Evolutionary conservation across 31 red algal genomes (phyloP), one percentile per base, ranked within the genome.

Genomic region (Odonthalia washingtoniensis): DNA sequence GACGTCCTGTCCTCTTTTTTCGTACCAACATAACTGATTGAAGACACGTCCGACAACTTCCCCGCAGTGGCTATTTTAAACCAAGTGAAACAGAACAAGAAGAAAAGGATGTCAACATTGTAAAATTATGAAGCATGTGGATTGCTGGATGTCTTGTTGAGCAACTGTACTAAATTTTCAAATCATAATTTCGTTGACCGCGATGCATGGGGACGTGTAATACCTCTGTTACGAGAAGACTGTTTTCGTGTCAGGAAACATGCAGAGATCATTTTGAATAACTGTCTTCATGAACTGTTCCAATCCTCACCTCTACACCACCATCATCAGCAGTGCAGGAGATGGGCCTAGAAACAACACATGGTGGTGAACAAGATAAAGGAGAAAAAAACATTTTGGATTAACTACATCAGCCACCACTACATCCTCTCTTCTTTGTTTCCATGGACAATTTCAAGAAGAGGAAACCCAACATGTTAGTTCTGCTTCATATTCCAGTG

Each of bases 121-220:
- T 83, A 53, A 43, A 53, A 83, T 37, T 83, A 83, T 42, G 62
- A 83, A 42, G 80, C 80, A 63, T 43, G 80, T 18, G 62, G 80
- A 5, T 63, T 83, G 60, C 64, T 83, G 3, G 80, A 83, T 38
- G 62, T 83, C 31, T 43, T 83, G 43, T 67, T 53, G n/a, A 42
- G 49, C 64, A 83, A 83, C 27, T 63, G 64, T 63, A 40, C 80
- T 4, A 2, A n/a, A 3, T 43, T 70, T 17, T 40, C 39, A 37
- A 24, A 40, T n/a, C 5, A 60, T 42, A 63, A 83, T 43, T 64
- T 68, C 40, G 37, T 83, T 33, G 80, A 83, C 37, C 26, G 33
- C n/a, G 80, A 83, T 64, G 61, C 40, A 6, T 83, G 80, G 80
- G 80, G 62, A 43, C 80, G 80, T 43, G 1, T 2, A 31, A 0